Percentiles rank a stretch among this genome's conserved stretches.
Evolutionary conservation across 23 red algal species (phyloP).

Genomic region (Cyanidiococcus yangmingshanensis): DNA sequence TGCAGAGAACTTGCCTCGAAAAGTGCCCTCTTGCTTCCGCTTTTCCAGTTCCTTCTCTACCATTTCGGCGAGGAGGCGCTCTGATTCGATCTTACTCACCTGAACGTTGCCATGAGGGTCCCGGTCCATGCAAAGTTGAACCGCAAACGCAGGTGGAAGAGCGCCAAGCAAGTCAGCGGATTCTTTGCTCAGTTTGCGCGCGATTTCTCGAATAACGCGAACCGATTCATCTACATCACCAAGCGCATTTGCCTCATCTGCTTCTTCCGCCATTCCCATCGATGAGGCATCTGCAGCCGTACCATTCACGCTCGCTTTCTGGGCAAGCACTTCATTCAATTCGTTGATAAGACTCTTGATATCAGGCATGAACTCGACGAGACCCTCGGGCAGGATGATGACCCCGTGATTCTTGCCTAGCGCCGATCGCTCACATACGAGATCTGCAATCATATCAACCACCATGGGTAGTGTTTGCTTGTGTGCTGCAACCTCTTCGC

Average conservation of each 20-base stretch:
- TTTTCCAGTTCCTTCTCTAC: slow-evolving; percentile 38
- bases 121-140: slow-evolving; percentile 81
- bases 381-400: slow-evolving; percentile 87
- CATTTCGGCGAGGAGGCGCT: slow-evolving; percentile 82
- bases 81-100: slow-evolving; percentile 89
- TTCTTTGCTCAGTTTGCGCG: slow-evolving; percentile 24
- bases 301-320: slow-evolving; percentile 4
- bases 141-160: slow-evolving; percentile 52
- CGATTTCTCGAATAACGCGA: slow-evolving; percentile 21
- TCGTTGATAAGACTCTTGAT: slow-evolving; percentile 62
- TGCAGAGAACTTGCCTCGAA: slow-evolving; percentile 50
- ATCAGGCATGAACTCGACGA: slow-evolving; percentile 99
- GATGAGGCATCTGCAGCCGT: neutral
- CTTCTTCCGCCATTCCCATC: neutral
- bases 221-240: neutral
- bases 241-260: neutral
- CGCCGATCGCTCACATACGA: slow-evolving; percentile 43
- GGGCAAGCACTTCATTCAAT: slow-evolving; percentile 80
- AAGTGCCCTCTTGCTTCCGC: slow-evolving; percentile 50
- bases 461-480: slow-evolving; percentile 43
- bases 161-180: slow-evolving; percentile 43
- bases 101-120: slow-evolving; percentile 97
- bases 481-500: slow-evolving; percentile 87
- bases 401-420: slow-evolving; percentile 82
- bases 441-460: slow-evolving; percentile 48